These are phyloP conservation scores for Sporisorium scitamineum DNA, from an alignment of 1,284 basidiomycete species.

Conservation along the genomic window DNA sequence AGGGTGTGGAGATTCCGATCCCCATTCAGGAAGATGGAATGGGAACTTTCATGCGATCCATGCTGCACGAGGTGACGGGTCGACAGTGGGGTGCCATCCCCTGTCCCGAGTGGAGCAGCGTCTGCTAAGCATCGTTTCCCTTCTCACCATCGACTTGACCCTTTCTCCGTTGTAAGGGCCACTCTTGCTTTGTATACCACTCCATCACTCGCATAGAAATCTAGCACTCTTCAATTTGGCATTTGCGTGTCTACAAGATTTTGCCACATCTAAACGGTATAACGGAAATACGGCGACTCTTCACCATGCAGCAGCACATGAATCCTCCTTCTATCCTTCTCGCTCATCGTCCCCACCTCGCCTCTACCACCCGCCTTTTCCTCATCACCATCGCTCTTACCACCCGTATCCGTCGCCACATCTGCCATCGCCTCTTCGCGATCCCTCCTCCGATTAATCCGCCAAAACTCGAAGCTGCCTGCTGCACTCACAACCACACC, in stretches of 20 bases:
- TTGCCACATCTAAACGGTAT: slow-evolving; percentile 34
- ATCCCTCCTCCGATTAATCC: slow-evolving; percentile 42
- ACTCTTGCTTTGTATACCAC: slow-evolving; percentile 21
- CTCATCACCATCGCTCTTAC: slow-evolving; percentile 3
- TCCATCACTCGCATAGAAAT: slow-evolving; percentile 9
- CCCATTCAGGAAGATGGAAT: slow-evolving; percentile 48
- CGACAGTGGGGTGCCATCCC: slow-evolving; percentile 51
- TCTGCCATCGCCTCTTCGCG: background rate
- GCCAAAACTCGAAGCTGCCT: slow-evolving; percentile 28
- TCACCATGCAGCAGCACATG: slow-evolving; percentile 46
- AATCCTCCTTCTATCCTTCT: slow-evolving; percentile 29
- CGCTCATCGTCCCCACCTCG: slow-evolving; percentile 4
- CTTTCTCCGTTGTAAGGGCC: background rate
- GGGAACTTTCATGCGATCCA: slow-evolving; percentile 43
- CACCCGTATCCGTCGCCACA: background rate
- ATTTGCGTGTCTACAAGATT: background rate
- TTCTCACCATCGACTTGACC: background rate
- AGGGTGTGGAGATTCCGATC: slow-evolving; percentile 45
- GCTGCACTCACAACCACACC: slow-evolving; percentile 36
- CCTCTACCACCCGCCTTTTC: slow-evolving; percentile 1
- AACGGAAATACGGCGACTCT: slow-evolving; percentile 50
- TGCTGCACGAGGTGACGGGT: slow-evolving; percentile 50
- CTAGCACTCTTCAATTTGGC: background rate
- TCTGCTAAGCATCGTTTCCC: slow-evolving; percentile 24
- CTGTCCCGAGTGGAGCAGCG: slow-evolving; percentile 48